These are phyloP conservation scores for Epichloe scottii DNA, from an alignment of 2,329 filamentous ascomycete genomes.

Conservation along the genomic window DNA sequence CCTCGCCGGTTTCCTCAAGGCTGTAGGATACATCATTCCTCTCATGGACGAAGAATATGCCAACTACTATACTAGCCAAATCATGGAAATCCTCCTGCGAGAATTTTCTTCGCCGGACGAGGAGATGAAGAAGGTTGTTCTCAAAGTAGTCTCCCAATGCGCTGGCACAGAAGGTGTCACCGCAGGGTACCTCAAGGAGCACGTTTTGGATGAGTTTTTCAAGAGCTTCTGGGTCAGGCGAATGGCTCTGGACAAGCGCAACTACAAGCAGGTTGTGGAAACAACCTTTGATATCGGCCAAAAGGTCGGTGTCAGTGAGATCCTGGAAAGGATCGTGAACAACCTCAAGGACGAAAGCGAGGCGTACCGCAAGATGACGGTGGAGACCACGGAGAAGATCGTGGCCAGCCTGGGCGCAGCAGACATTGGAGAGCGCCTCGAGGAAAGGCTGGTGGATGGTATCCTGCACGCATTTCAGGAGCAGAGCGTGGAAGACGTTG, in stretches of 20 bases:
- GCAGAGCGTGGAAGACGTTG: slow-evolving; percentile 88
- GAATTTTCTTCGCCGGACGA: slow-evolving; percentile 96
- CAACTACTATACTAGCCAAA: slow-evolving; percentile 96
- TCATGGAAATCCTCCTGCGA: slow-evolving; percentile 94
- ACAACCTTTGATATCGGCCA: slow-evolving; percentile 95
- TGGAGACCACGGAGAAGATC: slow-evolving; percentile 95
- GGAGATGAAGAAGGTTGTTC: slow-evolving; percentile 99
- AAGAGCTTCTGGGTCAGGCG: slow-evolving; percentile 97
- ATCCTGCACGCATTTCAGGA: slow-evolving; percentile 96
- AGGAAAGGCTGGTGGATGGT: slow-evolving; percentile 89
- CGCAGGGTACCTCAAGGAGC: slow-evolving; percentile 85
- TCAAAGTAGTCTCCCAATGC: slow-evolving; percentile 95
- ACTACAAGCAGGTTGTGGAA: slow-evolving; percentile 95
- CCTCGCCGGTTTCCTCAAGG: slow-evolving; percentile 89
- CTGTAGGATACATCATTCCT: slow-evolving; percentile 94
- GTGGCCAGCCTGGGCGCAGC: slow-evolving; percentile 86
- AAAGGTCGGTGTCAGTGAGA: slow-evolving; percentile 95
- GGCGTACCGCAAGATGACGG: slow-evolving; percentile 96
- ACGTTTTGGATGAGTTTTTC: slow-evolving; percentile 92
- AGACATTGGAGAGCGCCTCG: slow-evolving; percentile 82
- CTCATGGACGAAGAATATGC: slow-evolving; percentile 99
- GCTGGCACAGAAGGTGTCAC: slow-evolving; percentile 91
- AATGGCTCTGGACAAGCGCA: slow-evolving; percentile 95
- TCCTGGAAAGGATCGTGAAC: slow-evolving; percentile 81
- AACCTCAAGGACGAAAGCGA: slow-evolving; percentile 98